Evolutionary conservation across 2,329 filamentous ascomycete species (phyloP).

Genomic region (Amauroascus verrucosus): DNA sequence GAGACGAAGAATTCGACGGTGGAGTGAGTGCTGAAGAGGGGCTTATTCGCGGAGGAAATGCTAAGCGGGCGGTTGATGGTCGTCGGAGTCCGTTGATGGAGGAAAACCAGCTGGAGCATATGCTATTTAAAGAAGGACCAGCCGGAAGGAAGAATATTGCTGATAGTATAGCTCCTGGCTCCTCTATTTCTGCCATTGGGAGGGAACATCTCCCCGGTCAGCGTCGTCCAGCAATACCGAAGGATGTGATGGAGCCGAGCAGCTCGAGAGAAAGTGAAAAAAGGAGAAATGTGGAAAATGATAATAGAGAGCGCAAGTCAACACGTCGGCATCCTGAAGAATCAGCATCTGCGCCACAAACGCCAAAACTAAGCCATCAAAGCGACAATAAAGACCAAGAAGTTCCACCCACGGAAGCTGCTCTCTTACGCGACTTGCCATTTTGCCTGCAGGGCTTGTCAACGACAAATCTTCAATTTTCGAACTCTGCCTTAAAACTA

Average conservation of each 20-base stretch:
- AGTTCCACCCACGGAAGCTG: constrained; percentile 44
- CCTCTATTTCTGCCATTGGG: constrained; percentile 32
- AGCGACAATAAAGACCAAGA: constrained; percentile 8
- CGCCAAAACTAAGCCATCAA: constrained; percentile 16
- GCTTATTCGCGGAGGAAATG: background rate
- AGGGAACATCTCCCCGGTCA: constrained; percentile 19
- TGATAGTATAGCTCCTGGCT: constrained; percentile 28
- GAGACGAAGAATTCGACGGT: constrained; percentile 33
- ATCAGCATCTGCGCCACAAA: constrained; percentile 5
- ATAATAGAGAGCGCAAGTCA: constrained; percentile 17
- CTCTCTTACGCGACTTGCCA: constrained; percentile 67
- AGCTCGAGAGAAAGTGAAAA: constrained; percentile 16
- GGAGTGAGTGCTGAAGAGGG: constrained; percentile 16
- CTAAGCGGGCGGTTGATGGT: constrained; percentile 5
- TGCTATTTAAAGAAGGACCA: constrained; percentile 25
- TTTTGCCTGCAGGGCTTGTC: constrained; percentile 90
- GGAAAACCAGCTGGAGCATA: constrained; percentile 30
- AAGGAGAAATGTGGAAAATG: constrained; percentile 17
- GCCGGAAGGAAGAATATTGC: constrained; percentile 18
- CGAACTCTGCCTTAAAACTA: constrained; percentile 59
- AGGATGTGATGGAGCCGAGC: background rate
- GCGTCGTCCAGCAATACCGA: constrained; percentile 2
- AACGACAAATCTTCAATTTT: constrained; percentile 71
- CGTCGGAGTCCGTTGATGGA: constrained; percentile 33
- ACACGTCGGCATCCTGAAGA: constrained; percentile 8